These are phyloP conservation scores for Aquilaria agallochum DNA, from an alignment of 441 rosid species.

Conservation along the genomic window DNA sequence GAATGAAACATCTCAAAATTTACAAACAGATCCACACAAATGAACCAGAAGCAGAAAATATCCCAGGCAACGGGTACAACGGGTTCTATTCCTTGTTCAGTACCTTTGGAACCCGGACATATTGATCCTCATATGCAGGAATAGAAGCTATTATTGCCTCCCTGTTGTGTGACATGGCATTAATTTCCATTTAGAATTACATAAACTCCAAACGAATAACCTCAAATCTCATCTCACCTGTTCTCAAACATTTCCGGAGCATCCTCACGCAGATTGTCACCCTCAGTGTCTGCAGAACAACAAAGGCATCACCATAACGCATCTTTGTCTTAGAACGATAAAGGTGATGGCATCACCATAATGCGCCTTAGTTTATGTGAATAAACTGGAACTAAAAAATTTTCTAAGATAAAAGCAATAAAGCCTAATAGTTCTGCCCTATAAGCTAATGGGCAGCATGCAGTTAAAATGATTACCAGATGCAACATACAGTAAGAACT, in stretches of 20 bases:
- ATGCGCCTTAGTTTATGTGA: no score
- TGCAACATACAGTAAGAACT: background rate
- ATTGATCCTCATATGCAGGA: constrained; percentile 72
- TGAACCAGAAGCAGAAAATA: no score
- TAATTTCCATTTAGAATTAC: background rate
- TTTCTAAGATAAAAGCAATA: no score
- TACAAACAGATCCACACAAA: no score
- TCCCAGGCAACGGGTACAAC: no score
- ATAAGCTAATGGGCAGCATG: no score
- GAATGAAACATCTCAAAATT: no score
- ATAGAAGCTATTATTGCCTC: constrained; percentile 50
- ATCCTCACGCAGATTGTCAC: constrained; percentile 62
- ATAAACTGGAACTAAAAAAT: no score
- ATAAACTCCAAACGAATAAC: constrained; percentile 1
- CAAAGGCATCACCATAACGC: background rate
- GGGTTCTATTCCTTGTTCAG: constrained; percentile 54
- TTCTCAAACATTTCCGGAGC: constrained; percentile 60
- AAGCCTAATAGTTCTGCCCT: no score
- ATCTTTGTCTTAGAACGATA: no score
- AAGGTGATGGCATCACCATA: no score
- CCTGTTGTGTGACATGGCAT: constrained; percentile 26
- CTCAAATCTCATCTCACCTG: constrained; percentile 33
- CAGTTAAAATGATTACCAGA: no score
- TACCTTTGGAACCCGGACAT: constrained; percentile 66
- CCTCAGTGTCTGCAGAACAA: constrained; percentile 43